Base-by-base conservation (phyloP, 1,139 yeast genomes). In the Candida anutae region DNA sequence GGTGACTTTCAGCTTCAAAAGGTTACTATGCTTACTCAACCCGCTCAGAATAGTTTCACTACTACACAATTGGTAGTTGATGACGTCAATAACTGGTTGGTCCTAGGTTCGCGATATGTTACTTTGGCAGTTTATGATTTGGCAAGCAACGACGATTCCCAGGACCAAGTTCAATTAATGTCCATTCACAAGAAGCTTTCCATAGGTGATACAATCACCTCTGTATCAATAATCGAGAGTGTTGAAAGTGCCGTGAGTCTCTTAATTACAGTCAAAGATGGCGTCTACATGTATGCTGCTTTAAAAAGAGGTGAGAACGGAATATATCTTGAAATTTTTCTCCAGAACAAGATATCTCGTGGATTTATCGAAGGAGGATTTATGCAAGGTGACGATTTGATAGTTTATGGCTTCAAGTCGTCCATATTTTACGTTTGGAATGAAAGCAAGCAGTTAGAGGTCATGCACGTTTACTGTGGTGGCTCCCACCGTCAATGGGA, bases 401-500 rank as follows among this genome's bases (percentile, higher is more conserved):
- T 82, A 3, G 53, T 83, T 2, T 83, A 74, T 45, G 97, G 97
- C 0, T 90, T 90, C 61, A 76, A 77, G 39, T 83, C 93, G 1
- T 79, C 81, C 27, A 58, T 68, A 28, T 87, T 90, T 48, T 82
- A 78, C 43, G 55, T 85, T 14, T 85, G 88, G 79, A 84, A 88
- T 47, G 95, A 85, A 45, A 74, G 88, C 0, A 62, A 69, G 23
- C 88, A 83, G 40, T 63, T 69, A 28, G 95, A 87, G 46, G 49
- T 84, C 4, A 61, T 72, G 31, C 72, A 74, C 35, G 84, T 77
- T 37, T 54, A 67, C n/a, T 90, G 97, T 51, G 97, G 97, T 14
- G 97, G 97, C 1, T 74, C 90, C 3, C 96, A 88, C 46, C 64
- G 97, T 38, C 72, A 74, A 35, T 90, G 96, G 95, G 62, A 65